phyloP scores from a whole-genome alignment of 768 basidiomycete species.

The Tephrocybe sp. region DNA sequence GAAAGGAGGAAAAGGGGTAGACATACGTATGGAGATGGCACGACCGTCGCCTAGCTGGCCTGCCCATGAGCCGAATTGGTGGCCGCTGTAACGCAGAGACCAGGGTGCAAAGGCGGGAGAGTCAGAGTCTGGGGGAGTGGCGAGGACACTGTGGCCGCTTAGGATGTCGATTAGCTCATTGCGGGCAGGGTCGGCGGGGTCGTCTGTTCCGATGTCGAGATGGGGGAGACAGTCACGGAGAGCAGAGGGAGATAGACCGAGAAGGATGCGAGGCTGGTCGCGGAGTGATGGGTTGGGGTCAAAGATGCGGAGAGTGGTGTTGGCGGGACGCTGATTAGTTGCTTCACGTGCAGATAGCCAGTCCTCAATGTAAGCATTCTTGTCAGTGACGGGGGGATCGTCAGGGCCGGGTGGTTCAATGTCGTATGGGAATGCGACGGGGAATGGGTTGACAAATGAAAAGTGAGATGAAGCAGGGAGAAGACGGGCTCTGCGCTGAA shows the following conservation, averaged over 20 bases:
- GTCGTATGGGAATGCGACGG: constrained; percentile 79
- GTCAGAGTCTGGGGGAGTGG: constrained; percentile 32
- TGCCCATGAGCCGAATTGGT: constrained; percentile 88
- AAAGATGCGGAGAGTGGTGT: constrained; percentile 40
- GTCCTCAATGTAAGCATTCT: constrained; percentile 66
- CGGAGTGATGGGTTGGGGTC: constrained; percentile 38
- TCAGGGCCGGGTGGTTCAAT: constrained; percentile 56
- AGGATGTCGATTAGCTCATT: constrained; percentile 81
- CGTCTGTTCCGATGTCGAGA: constrained; percentile 79
- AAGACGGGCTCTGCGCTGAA: constrained; percentile 70
- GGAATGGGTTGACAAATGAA: constrained; percentile 81
- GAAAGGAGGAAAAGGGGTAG: not conserved
- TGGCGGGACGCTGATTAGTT: constrained; percentile 26
- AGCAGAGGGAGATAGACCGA: constrained; percentile 71
- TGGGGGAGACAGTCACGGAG: constrained; percentile 79
- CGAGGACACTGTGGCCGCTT: constrained; percentile 73
- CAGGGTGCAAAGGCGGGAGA: constrained; percentile 64
- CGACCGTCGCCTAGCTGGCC: constrained; percentile 96
- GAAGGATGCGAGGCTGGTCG: constrained; percentile 55
- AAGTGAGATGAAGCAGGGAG: constrained; percentile 63
- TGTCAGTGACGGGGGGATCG: constrained; percentile 45
- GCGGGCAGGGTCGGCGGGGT: constrained; percentile 44
- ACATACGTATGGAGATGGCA: constrained; percentile 75
- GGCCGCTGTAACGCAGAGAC: constrained; percentile 89
- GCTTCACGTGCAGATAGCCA: constrained; percentile 76